Evolutionary conservation across 2,329 filamentous ascomycete genomes (phyloP).

Genomic region (Stagonosporopsis chrysanthemi): DNA sequence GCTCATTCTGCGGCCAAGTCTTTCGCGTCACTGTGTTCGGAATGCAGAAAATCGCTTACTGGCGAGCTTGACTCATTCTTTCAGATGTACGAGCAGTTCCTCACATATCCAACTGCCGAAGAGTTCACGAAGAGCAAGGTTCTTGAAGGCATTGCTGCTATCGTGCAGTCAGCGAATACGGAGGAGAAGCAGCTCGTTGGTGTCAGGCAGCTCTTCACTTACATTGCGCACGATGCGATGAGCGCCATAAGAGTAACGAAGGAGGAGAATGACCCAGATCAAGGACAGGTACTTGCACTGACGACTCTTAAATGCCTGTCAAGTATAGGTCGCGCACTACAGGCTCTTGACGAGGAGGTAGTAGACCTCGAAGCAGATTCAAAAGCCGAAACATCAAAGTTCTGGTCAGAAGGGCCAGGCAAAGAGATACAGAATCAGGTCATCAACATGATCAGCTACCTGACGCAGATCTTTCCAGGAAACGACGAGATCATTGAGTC

Average conservation of each 20-base stretch:
- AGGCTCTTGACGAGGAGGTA: constrained; percentile 70
- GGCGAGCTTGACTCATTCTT: constrained; percentile 73
- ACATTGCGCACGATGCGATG: constrained; percentile 69
- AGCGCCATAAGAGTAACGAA: constrained; percentile 43
- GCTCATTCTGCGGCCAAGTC: constrained; percentile 75
- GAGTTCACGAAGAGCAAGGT: constrained; percentile 75
- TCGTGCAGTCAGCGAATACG: constrained; percentile 74
- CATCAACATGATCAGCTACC: constrained; percentile 58
- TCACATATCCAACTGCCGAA: constrained; percentile 67
- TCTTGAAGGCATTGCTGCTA: constrained; percentile 74
- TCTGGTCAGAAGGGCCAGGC: constrained; percentile 61
- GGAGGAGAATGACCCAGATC: constrained; percentile 47
- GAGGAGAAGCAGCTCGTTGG: constrained; percentile 62
- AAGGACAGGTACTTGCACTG: constrained; percentile 54
- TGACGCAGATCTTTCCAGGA: constrained; percentile 62
- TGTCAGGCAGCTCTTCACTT: constrained; percentile 65
- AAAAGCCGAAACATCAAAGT: constrained; percentile 41
- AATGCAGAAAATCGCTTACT: constrained; percentile 74
- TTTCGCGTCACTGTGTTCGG: constrained; percentile 76
- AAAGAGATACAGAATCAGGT: constrained; percentile 60
- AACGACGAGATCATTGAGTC: constrained; percentile 75
- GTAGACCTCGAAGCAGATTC: constrained; percentile 70
- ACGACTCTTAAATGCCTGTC: constrained; percentile 72
- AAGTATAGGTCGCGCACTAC: constrained; percentile 75
- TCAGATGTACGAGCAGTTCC: constrained; percentile 72